Evolutionary conservation across 768 basidiomycete species (phyloP), one percentile per base, ranked within the genome.

Genomic region (Pisolithus albus): DNA sequence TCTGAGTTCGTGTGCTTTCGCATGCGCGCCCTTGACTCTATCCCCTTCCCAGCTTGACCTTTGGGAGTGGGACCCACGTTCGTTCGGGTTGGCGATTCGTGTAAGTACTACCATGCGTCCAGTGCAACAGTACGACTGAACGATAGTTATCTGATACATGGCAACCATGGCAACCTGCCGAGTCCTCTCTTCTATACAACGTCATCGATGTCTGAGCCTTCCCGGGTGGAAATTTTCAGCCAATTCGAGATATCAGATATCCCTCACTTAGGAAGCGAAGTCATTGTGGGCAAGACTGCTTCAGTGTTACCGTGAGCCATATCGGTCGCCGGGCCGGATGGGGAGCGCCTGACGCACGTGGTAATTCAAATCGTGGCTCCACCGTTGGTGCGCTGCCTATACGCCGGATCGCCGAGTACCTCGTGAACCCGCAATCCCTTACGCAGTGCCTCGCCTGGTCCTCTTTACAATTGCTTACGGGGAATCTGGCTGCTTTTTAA

Each of bases 121-220:
- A 10, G 30, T 10, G 30, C 30, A 1, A 32, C 30, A 32, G 30
- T 9, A 32, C 30, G 4, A 8, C 30, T 32, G 30, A 32, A 10
- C 30, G 2, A 32, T 11, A 51, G 4, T 7, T 32, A 32, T 46
- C 5, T 24, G 15, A 15, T 23, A 47, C 7, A 34, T n/a, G 40
- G 30, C 7, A 23, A 1, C 42, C 55, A 19, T 23, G 10, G 30
- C 30, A 9, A 19, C 16, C 21, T 44, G 23, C 16, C 7, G 23
- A 32, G 3, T 32, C 30, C 9, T 32, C 30, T 8, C 30, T 32
- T 32, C 3, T 7, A 18, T 7, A 24, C 21, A 71, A 69, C 5
- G 58, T 81, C 0, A 59, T 74, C 38, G 81, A 85, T 60, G 59
- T 83, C 15, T 82, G 84, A 53, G 71, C 75, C 0, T 81, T 85